Evolutionary conservation across 1,284 basidiomycete genomes (phyloP).

Genomic region (Leccinum pallidistipes): DNA sequence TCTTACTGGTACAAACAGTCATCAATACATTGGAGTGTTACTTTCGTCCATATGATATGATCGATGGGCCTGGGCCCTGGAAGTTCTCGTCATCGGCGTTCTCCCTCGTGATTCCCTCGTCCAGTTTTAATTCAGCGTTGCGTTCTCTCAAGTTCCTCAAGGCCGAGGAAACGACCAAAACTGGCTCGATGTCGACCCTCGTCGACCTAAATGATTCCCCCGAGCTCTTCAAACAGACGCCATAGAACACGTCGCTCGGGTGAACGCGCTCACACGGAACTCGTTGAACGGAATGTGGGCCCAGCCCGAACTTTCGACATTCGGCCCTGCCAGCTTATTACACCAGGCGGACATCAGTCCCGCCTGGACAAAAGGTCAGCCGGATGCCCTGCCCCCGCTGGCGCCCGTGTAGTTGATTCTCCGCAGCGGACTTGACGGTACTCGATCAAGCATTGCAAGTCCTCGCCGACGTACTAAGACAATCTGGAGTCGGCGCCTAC

Average conservation of each 20-base stretch:
- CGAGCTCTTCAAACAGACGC: conserved; percentile 26
- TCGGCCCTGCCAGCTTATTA: background rate
- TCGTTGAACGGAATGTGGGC: background rate
- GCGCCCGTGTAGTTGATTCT: conserved; percentile 1
- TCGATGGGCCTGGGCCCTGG: no score
- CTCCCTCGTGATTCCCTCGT: no score
- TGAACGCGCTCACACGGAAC: background rate
- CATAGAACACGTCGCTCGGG: conserved; percentile 26
- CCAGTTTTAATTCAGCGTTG: no score
- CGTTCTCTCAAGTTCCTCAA: no score
- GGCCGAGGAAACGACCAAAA: no score
- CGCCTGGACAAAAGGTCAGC: conserved; percentile 37
- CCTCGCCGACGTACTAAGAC: background rate
- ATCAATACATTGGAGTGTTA: no score
- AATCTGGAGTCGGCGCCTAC: background rate
- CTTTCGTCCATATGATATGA: no score
- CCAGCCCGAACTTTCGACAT: background rate
- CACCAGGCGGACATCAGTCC: no score
- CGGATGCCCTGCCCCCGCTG: conserved; percentile 26
- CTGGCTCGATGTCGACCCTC: no score
- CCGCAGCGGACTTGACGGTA: background rate
- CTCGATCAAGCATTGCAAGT: background rate
- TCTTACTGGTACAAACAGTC: no score
- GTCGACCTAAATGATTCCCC: background rate
- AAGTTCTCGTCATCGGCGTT: no score